Evolutionary conservation across 139 green algal species (phyloP).

Genomic region (Klebsormidium nitens): DNA sequence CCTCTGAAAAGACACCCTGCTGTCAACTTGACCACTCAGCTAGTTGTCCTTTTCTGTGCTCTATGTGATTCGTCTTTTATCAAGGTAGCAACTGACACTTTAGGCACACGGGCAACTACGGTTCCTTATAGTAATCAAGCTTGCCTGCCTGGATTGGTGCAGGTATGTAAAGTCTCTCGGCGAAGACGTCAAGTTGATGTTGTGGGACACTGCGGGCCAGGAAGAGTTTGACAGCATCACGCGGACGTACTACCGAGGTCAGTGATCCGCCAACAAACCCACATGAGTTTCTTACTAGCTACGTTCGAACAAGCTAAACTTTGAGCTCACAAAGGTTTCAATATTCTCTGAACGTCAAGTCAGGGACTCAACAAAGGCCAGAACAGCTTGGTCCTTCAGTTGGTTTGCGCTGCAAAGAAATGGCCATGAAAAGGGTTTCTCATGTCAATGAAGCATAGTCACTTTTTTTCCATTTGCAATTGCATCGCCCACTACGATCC

Average conservation of each 20-base stretch:
- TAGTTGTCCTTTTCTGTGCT: too few relatives aligned
- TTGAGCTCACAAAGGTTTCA: not conserved
- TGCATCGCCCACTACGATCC: too few relatives aligned
- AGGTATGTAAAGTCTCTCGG: constrained; percentile 48
- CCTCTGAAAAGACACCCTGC: too few relatives aligned
- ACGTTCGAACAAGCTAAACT: not conserved
- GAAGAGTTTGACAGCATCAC: constrained; percentile 75
- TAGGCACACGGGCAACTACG: not conserved
- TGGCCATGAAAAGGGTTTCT: not conserved
- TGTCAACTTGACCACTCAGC: too few relatives aligned
- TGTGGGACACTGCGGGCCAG: constrained; percentile 76
- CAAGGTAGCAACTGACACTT: too few relatives aligned
- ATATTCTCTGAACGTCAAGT: not conserved
- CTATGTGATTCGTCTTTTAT: too few relatives aligned
- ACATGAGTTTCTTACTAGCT: not conserved
- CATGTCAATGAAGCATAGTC: too few relatives aligned
- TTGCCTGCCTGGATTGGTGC: not conserved
- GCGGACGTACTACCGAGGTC: constrained; percentile 61
- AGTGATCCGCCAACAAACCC: not conserved
- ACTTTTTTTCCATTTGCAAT: too few relatives aligned
- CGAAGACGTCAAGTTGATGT: constrained; percentile 66
- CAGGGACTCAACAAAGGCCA: not conserved
- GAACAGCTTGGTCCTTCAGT: not conserved
- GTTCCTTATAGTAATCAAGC: not conserved
- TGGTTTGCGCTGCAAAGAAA: not conserved